Base-by-base conservation (phyloP, 192 early-diverging fungal genomes). In the Coemansia umbellata region DNA sequence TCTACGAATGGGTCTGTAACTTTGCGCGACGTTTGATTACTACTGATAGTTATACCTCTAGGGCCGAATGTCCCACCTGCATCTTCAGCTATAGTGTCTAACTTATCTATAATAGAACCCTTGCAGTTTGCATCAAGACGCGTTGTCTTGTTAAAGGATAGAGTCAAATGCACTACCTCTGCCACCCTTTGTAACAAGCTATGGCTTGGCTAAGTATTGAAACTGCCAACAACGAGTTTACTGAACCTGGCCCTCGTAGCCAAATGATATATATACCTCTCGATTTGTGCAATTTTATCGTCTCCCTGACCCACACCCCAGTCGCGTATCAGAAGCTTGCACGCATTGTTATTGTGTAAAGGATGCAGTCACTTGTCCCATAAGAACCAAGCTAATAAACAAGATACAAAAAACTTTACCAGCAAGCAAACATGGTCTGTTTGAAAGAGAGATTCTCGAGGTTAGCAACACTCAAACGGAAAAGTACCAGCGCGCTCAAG, bases 361-460 rank as follows among this genome's bases (percentile, higher is more conserved):
- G n/a, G 13, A 21, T 49, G 28, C 28, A 24, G 15, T 6, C n/a
- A 41, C 31, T 60, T 26, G 51, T 24, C 0, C 63, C 63, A 8
- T 31, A 27, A 0, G 67, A 53, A 4, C 50, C 48, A 15, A 58
- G 19, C 48, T 44, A 58, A 40, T 53, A 61, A n/a, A 71, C 9
- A 8, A 71, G 6, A 21, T 63, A 63, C 6, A 71, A 30, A 5
- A 71, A 5, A 9, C 61, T 63, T 18, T 70, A 59, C 67, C 60
- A 63, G 21, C 63, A 59, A 30, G 62, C 60, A 0, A 71, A 27
- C 0, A 31, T 49, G 1, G 55, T 55, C 17, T 50, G 47, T 18
- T 23, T 7, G 1, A 41, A 44, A 10, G 10, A 4, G 14, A 22
- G 18, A 4, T 31, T 13, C 11, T 47, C 37, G 5, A 72, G 47